These are phyloP conservation scores for Podochytrium sp. DNA, from an alignment of 192 early-diverging fungal genomes.

Conservation along the genomic window DNA sequence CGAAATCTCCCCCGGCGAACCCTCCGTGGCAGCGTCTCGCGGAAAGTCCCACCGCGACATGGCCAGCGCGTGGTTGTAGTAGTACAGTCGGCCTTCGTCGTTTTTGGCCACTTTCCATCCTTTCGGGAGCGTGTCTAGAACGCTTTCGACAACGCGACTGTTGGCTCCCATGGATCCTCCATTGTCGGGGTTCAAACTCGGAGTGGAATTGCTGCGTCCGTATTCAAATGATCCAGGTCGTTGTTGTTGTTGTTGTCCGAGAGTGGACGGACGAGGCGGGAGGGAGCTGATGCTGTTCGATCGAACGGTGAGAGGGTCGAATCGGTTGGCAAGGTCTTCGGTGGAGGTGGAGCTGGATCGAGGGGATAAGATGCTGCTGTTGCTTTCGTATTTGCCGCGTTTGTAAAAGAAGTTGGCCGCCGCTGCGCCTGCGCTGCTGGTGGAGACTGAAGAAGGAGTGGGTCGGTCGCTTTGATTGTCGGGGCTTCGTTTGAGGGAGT, in stretches of 20 bases:
- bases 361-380: too few species aligned
- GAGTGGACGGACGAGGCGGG: not conserved
- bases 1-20: not conserved
- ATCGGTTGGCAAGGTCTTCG: not conserved
- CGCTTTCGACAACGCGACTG: slow-evolving; percentile 6
- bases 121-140: slow-evolving; percentile 36
- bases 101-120: slow-evolving; percentile 36
- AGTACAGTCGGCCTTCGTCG: slow-evolving; percentile 41
- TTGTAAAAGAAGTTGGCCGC: slow-evolving; percentile 11
- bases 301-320: not conserved
- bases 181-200: too few species aligned
- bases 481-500: not conserved
- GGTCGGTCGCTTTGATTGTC: not conserved
- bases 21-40: not conserved
- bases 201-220: too few species aligned
- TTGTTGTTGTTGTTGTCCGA: not conserved
- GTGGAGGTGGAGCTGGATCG: not conserved
- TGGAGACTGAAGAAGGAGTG: not conserved
- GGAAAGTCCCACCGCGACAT: slow-evolving; percentile 43
- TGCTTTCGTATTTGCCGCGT: slow-evolving; percentile 7
- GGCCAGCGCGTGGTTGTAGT: slow-evolving; percentile 33
- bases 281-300: not conserved
- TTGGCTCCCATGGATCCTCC: not conserved
- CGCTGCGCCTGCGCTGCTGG: not conserved
- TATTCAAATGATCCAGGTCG: too few species aligned